phyloP scores from a whole-genome alignment of 2,329 filamentous ascomycete species.

The Clonostachys rosea region DNA sequence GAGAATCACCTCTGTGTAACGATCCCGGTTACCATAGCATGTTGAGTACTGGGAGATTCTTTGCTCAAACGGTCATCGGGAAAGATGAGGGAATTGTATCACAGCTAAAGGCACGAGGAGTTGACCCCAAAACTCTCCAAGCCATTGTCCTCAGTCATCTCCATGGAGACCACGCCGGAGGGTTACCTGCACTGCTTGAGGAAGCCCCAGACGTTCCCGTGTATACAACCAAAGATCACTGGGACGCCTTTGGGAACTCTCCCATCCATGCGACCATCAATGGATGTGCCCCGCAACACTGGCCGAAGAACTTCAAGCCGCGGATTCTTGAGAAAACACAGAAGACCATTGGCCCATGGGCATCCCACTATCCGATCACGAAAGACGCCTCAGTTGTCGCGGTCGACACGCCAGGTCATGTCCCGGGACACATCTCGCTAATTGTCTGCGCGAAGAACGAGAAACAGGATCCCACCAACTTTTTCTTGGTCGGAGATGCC shows the following conservation, averaged over 20 bases:
- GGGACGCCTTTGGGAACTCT: constrained; percentile 17
- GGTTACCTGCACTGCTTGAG: constrained; percentile 14
- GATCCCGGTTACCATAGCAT: constrained; percentile 8
- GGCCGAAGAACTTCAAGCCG: constrained; percentile 20
- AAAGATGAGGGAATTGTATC: too few relatives aligned
- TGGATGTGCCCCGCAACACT: constrained; percentile 19
- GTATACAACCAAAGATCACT: constrained; percentile 13
- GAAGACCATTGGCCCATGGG: constrained; percentile 18
- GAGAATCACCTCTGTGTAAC: constrained; percentile 10
- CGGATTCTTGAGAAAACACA: constrained; percentile 16
- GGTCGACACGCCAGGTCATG: constrained; percentile 25
- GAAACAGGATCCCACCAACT: constrained; percentile 5
- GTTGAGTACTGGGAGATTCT: too few relatives aligned
- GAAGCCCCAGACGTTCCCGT: constrained; percentile 16
- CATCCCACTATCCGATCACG: constrained; percentile 16
- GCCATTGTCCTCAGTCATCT: constrained; percentile 18
- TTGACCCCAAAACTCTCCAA: constrained; percentile 13
- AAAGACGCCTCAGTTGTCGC: constrained; percentile 17
- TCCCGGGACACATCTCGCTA: constrained; percentile 22
- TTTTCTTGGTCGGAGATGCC: constrained; percentile 20
- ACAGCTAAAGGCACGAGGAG: background rate
- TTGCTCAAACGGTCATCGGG: too few relatives aligned
- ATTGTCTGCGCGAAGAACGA: constrained; percentile 2
- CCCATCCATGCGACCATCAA: constrained; percentile 15
- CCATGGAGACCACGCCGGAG: constrained; percentile 19